Evolutionary conservation across 129 eudicot species (phyloP).

Genomic region (Gnaphalium uliginosum): DNA sequence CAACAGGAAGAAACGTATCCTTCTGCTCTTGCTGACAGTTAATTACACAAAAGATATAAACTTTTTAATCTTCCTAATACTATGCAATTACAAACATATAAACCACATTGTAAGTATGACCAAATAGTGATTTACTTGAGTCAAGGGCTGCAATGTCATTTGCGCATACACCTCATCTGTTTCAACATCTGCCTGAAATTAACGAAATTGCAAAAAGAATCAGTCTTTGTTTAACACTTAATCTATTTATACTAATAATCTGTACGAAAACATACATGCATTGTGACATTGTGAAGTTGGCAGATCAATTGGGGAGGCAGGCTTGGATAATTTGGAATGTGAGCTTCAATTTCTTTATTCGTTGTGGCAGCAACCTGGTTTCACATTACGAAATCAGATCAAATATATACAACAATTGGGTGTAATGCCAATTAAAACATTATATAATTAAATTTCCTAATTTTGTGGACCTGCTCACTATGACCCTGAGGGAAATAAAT

Average conservation of each 20-base stretch:
- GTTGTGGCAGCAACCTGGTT: conserved; percentile 40
- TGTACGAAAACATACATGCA: conserved; percentile 34
- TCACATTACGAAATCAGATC: conserved; percentile 23
- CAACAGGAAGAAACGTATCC: conserved; percentile 94
- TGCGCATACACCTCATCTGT: conserved; percentile 99
- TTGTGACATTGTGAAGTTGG: conserved; percentile 52
- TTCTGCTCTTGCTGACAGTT: conserved; percentile 82
- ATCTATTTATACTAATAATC: neutral
- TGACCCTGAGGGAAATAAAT: conserved; percentile 99
- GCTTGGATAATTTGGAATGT: conserved; percentile 41
- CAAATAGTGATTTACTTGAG: conserved; percentile 49
- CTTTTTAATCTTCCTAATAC: neutral
- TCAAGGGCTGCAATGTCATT: conserved; percentile 98
- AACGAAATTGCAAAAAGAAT: conserved; percentile 1
- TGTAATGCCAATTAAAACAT: neutral
- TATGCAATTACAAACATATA: neutral
- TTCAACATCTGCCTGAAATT: conserved; percentile 91
- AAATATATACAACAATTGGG: neutral
- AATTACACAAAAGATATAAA: conserved; percentile 15
- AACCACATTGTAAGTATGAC: neutral
- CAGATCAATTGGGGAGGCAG: conserved; percentile 41
- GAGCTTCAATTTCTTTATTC: conserved; percentile 38
- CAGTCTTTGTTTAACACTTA: neutral
- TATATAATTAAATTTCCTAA: neutral
- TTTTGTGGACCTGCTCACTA: conserved; percentile 81